A percentile compares a stretch with the other conserved stretches of the same genome.
phyloP scores from a whole-genome alignment of 805 yeast genomes.

The Teunomyces lycoperdinae region DNA sequence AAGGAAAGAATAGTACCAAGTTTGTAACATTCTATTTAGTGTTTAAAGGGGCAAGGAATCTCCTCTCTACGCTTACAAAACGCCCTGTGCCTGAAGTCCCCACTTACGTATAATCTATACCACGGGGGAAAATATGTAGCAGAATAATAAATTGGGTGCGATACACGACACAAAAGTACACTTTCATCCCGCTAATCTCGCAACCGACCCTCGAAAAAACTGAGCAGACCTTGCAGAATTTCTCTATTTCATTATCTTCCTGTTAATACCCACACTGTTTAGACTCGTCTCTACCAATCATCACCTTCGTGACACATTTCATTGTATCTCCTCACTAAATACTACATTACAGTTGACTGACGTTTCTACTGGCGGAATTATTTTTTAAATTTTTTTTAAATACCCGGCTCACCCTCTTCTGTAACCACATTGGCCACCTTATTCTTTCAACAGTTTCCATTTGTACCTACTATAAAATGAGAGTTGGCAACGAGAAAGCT shows the following conservation, averaged over 20 bases:
- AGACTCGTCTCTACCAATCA: background rate
- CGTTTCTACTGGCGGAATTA: background rate
- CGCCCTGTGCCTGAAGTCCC: background rate
- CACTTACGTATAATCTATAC: background rate
- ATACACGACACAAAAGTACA: background rate
- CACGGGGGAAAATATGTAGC: background rate
- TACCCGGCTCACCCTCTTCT: background rate
- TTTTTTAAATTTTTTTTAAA: background rate
- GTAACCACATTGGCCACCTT: background rate
- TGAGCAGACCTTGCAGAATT: background rate
- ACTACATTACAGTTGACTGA: background rate
- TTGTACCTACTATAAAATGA: conserved; percentile 5
- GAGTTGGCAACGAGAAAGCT: conserved; percentile 9
- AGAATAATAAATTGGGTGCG: background rate
- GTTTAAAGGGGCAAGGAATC: background rate
- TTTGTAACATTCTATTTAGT: background rate
- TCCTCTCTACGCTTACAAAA: background rate
- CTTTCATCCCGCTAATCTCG: conserved; percentile 1
- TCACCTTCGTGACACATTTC: background rate
- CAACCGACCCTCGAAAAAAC: conserved; percentile 3
- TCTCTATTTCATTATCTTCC: background rate
- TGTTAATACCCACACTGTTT: background rate
- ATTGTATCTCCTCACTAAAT: background rate
- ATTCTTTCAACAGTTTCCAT: background rate
- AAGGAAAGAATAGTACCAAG: background rate